Evolutionary conservation across 108 stramenopile genomes (phyloP), one percentile per base, ranked within the genome.

Genomic region (Cyclotella atomus): DNA sequence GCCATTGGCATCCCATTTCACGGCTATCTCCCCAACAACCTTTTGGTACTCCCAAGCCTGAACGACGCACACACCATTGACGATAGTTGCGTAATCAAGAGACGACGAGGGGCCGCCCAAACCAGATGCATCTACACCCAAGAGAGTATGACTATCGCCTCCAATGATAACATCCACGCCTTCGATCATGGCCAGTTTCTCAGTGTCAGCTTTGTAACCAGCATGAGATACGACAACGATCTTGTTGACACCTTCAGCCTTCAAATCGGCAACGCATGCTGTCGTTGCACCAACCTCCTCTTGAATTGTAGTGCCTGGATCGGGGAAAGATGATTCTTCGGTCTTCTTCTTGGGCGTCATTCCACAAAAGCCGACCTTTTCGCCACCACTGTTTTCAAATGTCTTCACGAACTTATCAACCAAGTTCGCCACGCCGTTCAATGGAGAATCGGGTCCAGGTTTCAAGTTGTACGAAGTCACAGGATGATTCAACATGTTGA

Each of bases 131-230:
- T 76, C 68, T 27, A 75, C 70, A 44, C 76, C 83, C 27, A 88
- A 53, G 0, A 88, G 74, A 14, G 73, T 52, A 38, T 88, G 87
- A 47, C 77, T 71, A 46, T 88, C 61, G 3, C 87, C 87, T 21
- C 87, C 87, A 46, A 88, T 55, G 34, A 88, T 63, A 15, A 88
- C 73, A 64, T 84, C 84, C n/a, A 88, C 87, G 29, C 87, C 87
- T 33, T 67, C 66, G 50, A 87, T 73, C 41, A 20, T 32, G 25
- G 83, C 65, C n/a, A 84, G 24, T 55, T 35, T 45, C 10, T 70
- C 25, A 17, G 62, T 14, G 60, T 87, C 87, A 4, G 59, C 47
- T 8, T 71, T 59, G 41, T 79, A 87, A 20, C 87, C 87, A 63
- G 83, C 35, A 56, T 87, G 87, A 24, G 81, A 75, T 14, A 87